These are phyloP conservation scores for Tuctoria greenei DNA, from an alignment of 176 grass and related monocot genomes.

Conservation along the genomic window DNA sequence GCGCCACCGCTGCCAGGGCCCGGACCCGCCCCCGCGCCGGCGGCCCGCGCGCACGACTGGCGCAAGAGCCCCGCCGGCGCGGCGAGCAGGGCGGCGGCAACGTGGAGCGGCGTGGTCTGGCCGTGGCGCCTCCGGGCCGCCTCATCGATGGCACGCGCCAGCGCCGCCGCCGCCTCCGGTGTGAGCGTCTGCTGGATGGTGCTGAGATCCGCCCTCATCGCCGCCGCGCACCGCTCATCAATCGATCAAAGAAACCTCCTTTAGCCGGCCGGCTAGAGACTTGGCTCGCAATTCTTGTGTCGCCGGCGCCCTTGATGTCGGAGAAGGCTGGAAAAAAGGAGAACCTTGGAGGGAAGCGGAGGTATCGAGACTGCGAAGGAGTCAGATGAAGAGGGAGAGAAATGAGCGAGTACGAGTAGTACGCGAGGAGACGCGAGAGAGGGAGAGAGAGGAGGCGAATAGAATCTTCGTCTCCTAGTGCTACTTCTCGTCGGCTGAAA, in stretches of 20 bases:
- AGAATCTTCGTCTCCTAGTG: slow-evolving; percentile 57
- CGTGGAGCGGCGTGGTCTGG: slow-evolving; percentile 84
- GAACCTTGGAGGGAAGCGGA: slow-evolving; percentile 36
- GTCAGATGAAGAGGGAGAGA: slow-evolving; percentile 32
- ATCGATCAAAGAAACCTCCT: slow-evolving; percentile 37
- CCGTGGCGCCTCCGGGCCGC: slow-evolving; percentile 61
- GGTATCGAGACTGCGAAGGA: slow-evolving; percentile 37
- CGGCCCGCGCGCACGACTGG: slow-evolving; percentile 54
- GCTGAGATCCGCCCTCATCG: slow-evolving; percentile 91
- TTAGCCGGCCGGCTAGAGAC: background rate
- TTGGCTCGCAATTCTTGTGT: background rate
- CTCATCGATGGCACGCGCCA: slow-evolving; percentile 68
- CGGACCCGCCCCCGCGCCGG: background rate
- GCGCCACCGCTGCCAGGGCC: background rate
- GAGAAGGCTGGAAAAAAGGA: slow-evolving; percentile 13
- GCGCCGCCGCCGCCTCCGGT: slow-evolving; percentile 70
- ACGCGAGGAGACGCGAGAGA: background rate
- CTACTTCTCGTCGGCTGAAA: slow-evolving; percentile 21
- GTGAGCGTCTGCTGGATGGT: slow-evolving; percentile 94
- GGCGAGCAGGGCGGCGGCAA: slow-evolving; percentile 72
- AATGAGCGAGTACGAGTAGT: slow-evolving; percentile 4
- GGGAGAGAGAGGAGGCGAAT: slow-evolving; percentile 41
- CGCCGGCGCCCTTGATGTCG: background rate
- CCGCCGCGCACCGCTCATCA: slow-evolving; percentile 41
- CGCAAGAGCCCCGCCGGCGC: slow-evolving; percentile 62